Evolutionary conservation across 371 early-diverging fungal genomes (phyloP), one percentile per base, ranked within the genome.

Genomic region (Zychaea mexicana): DNA sequence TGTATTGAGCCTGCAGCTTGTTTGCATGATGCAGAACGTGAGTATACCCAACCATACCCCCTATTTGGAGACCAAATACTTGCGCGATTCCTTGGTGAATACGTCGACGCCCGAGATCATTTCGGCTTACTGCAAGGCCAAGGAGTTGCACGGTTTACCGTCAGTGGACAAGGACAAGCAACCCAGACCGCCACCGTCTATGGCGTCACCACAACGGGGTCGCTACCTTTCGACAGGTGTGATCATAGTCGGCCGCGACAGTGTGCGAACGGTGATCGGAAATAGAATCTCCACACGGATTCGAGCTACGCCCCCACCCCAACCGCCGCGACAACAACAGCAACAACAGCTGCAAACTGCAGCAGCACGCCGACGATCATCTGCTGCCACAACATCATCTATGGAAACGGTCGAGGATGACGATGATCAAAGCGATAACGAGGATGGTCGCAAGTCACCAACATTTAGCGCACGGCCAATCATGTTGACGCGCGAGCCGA

Each of bases 1-100:
- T 32, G 66, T 75, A 28, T 61, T 77, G 24, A 74, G 73, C 17
- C 70, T 81, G 26, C 79, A 81, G 60, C 57, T 69, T 10, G 45
- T 66, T 1, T 70, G 70, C 39, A 21, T 70, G 28, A 52, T 58
- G 24, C 52, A 70, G 45, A 66, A 70, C 12, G 56, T 66, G 12
- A 52, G 32, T 12, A 59, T 70, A 4, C 70, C 70, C 10, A 39
- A 60, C 12, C 66, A 66, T 21, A 55, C 49, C 1, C 70, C 70
- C 15, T 70, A 66, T 24, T 38, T 70, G 17, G 46, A 62, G 19
- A 62, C 62, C 10, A 55, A 57, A 15, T 27, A 56, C 27, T 60
- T 66, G 10, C 32, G 42, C 17, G 53, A 70, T 24, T 12, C 22
- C 10, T 39, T 70, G 24, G 66, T 59, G 10, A 60, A 61, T 32